These are phyloP conservation scores for Trametes sp. DNA, from an alignment of 1,284 basidiomycete species.

Conservation along the genomic window DNA sequence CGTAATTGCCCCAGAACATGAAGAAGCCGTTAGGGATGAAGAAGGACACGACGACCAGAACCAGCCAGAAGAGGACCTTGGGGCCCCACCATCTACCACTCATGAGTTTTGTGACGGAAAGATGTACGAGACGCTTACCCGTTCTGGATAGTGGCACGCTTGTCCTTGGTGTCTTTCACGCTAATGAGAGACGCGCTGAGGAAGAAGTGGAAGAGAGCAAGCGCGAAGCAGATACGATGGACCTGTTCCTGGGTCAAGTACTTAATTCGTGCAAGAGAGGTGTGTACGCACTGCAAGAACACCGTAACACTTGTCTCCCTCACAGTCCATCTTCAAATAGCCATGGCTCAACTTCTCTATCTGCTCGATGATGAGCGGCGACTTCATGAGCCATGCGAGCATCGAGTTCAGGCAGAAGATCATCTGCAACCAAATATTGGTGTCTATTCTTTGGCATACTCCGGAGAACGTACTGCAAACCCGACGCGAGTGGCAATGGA, in stretches of 20 bases:
- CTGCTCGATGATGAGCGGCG: slow-evolving; percentile 85
- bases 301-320: slow-evolving; percentile 93
- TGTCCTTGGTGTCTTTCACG: slow-evolving; percentile 89
- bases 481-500: slow-evolving; percentile 98
- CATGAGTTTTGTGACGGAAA: slow-evolving; percentile 6
- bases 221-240: slow-evolving; percentile 96
- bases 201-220: slow-evolving; percentile 89
- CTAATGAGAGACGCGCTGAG: slow-evolving; percentile 85
- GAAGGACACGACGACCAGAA: slow-evolving; percentile 84
- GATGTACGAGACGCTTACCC: slow-evolving; percentile 63
- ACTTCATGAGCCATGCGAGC: slow-evolving; percentile 96
- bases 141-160: slow-evolving; percentile 95
- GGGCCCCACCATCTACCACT: slow-evolving; percentile 94
- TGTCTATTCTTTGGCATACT: slow-evolving; percentile 3
- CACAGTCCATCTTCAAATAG: slow-evolving; percentile 98
- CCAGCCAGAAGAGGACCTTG: slow-evolving; percentile 88
- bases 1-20: slow-evolving; percentile 96
- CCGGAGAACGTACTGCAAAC: slow-evolving; percentile 76
- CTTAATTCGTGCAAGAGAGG: not conserved
- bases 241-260: slow-evolving; percentile 58
- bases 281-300: slow-evolving; percentile 83
- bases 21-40: slow-evolving; percentile 95
- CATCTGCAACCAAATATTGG: slow-evolving; percentile 66
- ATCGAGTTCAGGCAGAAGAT: slow-evolving; percentile 98
- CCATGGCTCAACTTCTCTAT: slow-evolving; percentile 95